Evolutionary conservation across 1,139 yeast species (phyloP), one percentile per base, ranked within the genome.

Genomic region (Lizanozyma gosingica): DNA sequence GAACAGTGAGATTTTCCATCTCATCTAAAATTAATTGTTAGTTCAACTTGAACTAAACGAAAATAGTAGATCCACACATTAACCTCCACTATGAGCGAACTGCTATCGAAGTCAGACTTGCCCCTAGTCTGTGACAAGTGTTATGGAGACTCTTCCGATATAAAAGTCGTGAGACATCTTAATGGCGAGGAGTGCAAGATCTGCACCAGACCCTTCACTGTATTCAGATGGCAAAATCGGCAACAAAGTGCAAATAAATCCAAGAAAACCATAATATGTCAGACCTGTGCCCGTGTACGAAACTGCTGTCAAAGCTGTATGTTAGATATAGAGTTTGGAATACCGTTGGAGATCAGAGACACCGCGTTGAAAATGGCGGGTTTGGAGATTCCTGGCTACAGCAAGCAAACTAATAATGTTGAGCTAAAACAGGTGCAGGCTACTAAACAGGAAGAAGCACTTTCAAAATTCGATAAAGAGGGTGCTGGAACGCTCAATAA

Each of bases 231-330:
- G 94, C 73, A 73, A 39, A 61, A 66, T 8, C 54, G 61, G 6
- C 50, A 55, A 36, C 62, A 67, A 35, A 56, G 63, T 11, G 56
- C 66, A 3, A 57, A 55, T 37, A 63, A 67, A 43, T 54, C 69
- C 39, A 68, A 68, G 44, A 75, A 71, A 49, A 79, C 85, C 4
- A 60, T 73, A 3, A 75, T 87, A 17, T 88, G 98, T 59, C 57
- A 65, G 34, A 79, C 90, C 0, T 92, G 98, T 61, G 81, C 97
- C 1, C 65, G 78, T 36, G 76, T 82, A 38, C 73, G 82, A 47
- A 83, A 85, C 60, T 83, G 95, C 48, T 92, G 98, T 54, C 97
- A 92, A 56, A 63, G 80, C 17, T 92, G 98, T 56, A 74, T 87
- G 77, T 61, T 84, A 36, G 97, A 92, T 61, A 65, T 87, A 39